Base-by-base conservation (phyloP, 768 basidiomycete species). In the Leccinum disarticulatum region DNA sequence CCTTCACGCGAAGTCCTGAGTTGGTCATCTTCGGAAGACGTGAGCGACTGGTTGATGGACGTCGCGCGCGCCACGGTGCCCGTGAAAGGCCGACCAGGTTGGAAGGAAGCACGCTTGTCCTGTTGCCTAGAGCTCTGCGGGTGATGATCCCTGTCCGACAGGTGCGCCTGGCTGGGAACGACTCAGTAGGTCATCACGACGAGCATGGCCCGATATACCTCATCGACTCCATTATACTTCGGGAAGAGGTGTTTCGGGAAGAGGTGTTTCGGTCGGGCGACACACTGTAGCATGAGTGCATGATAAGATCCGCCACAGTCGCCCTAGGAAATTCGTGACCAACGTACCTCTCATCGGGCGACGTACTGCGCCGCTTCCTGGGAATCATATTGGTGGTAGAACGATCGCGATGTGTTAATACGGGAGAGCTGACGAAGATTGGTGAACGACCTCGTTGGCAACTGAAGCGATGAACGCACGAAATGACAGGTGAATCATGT, bases 291-390 rank as follows among this genome's bases (percentile, higher is more conserved):
- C 7, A 57, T 30, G 27, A 19, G 48, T 7, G 27, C 28, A 54
- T 41, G 62, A 63, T 67, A 61, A 64, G 59, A 67, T 58, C 13
- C 8, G 27, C 22, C 52, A 27, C 49, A 46, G 33, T 50, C 49
- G 14, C 25, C 25, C 9, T 31, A 48, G 46, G 62, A 9, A 54
- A 15, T 19, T 36, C 9, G 33, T 56, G 35, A 22, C 31, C 50
- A 49, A 65, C 72, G 55, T 67, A 74, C 72, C 63, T 58, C 47
- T 51, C 61, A 49, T 66, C 72, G 17, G 72, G 74, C 28, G 73
- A 74, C 38, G 73, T 66, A 30, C 73, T 73, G 55, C 72, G 68
- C 54, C 73, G 68, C 61, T 75, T 74, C 58, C 62, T 72, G 49
- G 73, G 74, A 27, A 74, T 57, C 28, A 68, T 66, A 58, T 62